A percentile compares a stretch with the other conserved stretches of the same genome.
Evolutionary conservation across 306 rosid species (phyloP).

Genomic region (Quercus gilva): DNA sequence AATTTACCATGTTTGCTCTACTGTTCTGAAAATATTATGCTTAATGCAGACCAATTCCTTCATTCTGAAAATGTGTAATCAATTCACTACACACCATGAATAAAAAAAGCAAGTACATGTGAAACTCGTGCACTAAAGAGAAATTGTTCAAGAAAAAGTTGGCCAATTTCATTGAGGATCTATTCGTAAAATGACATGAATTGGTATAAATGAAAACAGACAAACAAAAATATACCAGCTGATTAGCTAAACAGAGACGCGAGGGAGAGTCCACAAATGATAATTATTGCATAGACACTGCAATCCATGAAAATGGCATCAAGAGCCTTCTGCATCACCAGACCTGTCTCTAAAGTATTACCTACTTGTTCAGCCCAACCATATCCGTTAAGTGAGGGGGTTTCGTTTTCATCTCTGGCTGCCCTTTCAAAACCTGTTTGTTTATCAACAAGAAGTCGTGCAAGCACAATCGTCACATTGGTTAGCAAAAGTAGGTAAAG

Average conservation of each 20-base stretch:
- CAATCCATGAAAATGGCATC: constrained; percentile 77
- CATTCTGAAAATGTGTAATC: neutral
- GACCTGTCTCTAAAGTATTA: constrained; percentile 39
- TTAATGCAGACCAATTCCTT: neutral
- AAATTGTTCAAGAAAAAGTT: constrained; percentile 4
- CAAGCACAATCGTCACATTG: constrained; percentile 55
- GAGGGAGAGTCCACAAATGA: constrained; percentile 63
- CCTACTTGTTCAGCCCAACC: constrained; percentile 46
- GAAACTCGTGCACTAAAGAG: neutral
- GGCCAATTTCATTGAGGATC: neutral
- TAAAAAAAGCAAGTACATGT: neutral
- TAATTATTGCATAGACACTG: constrained; percentile 58
- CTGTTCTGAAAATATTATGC: neutral
- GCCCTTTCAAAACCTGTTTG: constrained; percentile 23
- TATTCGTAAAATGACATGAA: constrained; percentile 7
- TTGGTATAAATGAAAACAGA: neutral
- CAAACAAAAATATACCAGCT: constrained; percentile 13
- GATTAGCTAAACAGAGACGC: constrained; percentile 10
- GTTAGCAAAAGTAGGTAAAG: constrained; percentile 64
- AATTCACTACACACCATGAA: neutral
- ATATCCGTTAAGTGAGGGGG: constrained; percentile 19
- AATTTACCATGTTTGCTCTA: neutral
- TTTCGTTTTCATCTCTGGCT: constrained; percentile 12
- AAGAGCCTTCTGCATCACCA: constrained; percentile 44
- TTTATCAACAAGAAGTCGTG: constrained; percentile 34